Percentiles rank a stretch among this genome's conserved stretches.
Evolutionary conservation across 768 basidiomycete species (phyloP).

Genomic region (Amanita polypyramis): DNA sequence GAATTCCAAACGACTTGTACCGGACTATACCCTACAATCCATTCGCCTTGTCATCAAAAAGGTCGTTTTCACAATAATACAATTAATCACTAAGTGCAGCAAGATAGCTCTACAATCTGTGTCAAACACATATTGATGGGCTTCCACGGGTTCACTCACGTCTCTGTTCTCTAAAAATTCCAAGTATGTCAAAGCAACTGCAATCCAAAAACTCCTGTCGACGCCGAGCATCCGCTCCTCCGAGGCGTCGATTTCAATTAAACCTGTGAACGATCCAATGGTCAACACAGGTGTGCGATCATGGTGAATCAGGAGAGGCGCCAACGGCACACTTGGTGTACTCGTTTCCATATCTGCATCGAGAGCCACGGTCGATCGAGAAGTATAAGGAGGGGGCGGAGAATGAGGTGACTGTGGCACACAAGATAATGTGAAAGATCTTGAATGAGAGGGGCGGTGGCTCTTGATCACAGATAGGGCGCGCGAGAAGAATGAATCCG

Average conservation of each 20-base stretch:
- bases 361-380: constrained; percentile 11
- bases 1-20: too few species aligned
- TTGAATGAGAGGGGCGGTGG: constrained; percentile 44
- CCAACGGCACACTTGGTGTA: constrained; percentile 12
- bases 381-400: constrained; percentile 28
- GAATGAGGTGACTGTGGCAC: constrained; percentile 19
- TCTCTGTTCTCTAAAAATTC: constrained; percentile 73
- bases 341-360: background rate
- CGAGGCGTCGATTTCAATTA: constrained; percentile 50
- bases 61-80: background rate
- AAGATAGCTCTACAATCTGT: constrained; percentile 37
- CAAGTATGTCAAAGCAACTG: constrained; percentile 62
- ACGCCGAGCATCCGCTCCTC: constrained; percentile 55
- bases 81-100: constrained; percentile 23
- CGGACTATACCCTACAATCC: too few species aligned
- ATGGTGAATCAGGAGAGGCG: constrained; percentile 28
- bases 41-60: too few species aligned
- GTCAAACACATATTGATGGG: background rate
- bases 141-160: constrained; percentile 28
- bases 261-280: constrained; percentile 44
- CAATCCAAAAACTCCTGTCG: constrained; percentile 70
- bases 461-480: constrained; percentile 39
- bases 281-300: constrained; percentile 63
- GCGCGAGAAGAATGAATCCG: constrained; percentile 37
- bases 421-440: constrained; percentile 48